phyloP scores from a whole-genome alignment of 495 filamentous ascomycete genomes.

The Hypoxylon trugodes region DNA sequence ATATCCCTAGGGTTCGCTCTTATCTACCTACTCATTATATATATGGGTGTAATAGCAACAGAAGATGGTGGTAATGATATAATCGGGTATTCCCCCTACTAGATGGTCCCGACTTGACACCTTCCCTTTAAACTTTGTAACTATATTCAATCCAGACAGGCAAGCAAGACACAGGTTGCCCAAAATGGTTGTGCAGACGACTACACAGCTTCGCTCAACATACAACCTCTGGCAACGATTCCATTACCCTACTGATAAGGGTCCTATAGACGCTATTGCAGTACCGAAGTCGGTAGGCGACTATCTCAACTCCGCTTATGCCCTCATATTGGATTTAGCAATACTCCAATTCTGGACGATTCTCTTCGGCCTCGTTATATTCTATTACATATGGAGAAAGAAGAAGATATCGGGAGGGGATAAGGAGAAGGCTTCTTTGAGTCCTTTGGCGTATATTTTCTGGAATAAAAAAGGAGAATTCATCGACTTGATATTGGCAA shows the following conservation, averaged over 20 bases:
- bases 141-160: background rate
- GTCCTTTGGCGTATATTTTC: slow-evolving; percentile 25
- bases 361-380: slow-evolving; percentile 28
- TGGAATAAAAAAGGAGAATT: slow-evolving; percentile 43
- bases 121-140: slow-evolving; percentile 1
- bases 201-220: slow-evolving; percentile 30
- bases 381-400: slow-evolving; percentile 29
- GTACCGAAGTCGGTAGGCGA: slow-evolving; percentile 35
- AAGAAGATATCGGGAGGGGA: background rate
- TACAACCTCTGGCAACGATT: slow-evolving; percentile 41
- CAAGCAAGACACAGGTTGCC: background rate
- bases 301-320: slow-evolving; percentile 41
- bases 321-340: slow-evolving; percentile 33
- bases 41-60: no score
- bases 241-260: slow-evolving; percentile 27
- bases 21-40: background rate
- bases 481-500: slow-evolving; percentile 36
- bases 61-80: background rate
- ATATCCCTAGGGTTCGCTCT: slow-evolving; percentile 10
- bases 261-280: slow-evolving; percentile 35
- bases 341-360: slow-evolving; percentile 38
- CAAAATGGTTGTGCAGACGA: slow-evolving; percentile 35
- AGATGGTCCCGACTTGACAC: background rate
- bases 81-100: background rate
- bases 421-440: background rate